These are phyloP conservation scores for Suhomyces bribrorum DNA, from an alignment of 1,139 yeast species.

Conservation along the genomic window DNA sequence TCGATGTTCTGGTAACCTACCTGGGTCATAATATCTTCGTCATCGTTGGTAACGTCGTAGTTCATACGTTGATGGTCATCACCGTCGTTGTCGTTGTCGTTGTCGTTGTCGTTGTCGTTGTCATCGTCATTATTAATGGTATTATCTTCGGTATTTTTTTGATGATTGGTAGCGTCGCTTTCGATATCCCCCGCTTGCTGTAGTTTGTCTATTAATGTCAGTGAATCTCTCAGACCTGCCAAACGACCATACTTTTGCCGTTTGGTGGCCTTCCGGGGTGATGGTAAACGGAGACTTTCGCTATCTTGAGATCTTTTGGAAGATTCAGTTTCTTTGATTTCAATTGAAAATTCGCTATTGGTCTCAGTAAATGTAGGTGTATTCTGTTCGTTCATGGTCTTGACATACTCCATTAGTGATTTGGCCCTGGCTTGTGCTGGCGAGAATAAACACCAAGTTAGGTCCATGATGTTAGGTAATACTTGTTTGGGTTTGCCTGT, in stretches of 20 bases:
- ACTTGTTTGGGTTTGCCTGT: constrained; percentile 18
- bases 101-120: neutral
- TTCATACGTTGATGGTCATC: constrained; percentile 15
- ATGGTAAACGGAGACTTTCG: constrained; percentile 30
- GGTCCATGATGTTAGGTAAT: constrained; percentile 41
- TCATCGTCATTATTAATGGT: neutral
- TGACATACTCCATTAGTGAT: constrained; percentile 37
- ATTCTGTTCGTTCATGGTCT: constrained; percentile 17
- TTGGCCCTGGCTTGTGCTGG: constrained; percentile 33
- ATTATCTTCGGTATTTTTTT: constrained; percentile 10
- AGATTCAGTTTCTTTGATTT: constrained; percentile 1
- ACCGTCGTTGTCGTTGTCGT: constrained; percentile 11
- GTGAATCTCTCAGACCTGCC: constrained; percentile 19
- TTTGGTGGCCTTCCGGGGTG: constrained; percentile 38
- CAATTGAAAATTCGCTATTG: neutral
- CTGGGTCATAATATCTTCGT: constrained; percentile 27
- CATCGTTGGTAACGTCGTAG: constrained; percentile 24
- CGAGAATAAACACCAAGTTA: constrained; percentile 55
- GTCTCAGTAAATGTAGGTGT: constrained; percentile 3
- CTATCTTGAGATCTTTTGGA: constrained; percentile 7
- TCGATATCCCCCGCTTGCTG: constrained; percentile 1
- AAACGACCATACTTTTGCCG: constrained; percentile 39
- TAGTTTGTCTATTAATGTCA: constrained; percentile 6
- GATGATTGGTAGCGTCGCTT: neutral
- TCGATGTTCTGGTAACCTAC: constrained; percentile 35